A percentile compares a stretch with the other conserved stretches of the same genome.
phyloP scores from a whole-genome alignment of 2,329 filamentous ascomycete species.

The Colletotrichum lindemuthianum region DNA sequence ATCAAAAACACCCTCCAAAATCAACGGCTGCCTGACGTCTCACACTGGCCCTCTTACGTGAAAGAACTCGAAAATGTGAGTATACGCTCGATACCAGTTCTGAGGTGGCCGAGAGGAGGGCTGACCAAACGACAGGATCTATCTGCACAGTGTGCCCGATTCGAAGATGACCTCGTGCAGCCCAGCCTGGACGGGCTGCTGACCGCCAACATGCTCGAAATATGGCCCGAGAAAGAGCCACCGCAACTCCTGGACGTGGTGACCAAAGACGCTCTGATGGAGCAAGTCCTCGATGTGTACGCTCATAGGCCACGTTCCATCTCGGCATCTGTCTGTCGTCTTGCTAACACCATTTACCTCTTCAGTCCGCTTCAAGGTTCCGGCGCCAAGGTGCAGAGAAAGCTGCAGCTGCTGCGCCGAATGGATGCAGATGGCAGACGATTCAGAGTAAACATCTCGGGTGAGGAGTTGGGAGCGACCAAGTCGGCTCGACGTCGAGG shows the following conservation, averaged over 20 bases:
- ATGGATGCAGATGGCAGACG: slow-evolving; percentile 40
- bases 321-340: too few relatives aligned
- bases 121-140: slow-evolving; percentile 39
- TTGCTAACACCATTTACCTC: not conserved
- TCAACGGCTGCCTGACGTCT: slow-evolving; percentile 34
- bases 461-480: slow-evolving; percentile 24
- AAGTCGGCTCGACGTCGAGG: slow-evolving; percentile 31
- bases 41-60: slow-evolving; percentile 49
- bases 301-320: not conserved
- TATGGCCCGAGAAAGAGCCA: slow-evolving; percentile 45
- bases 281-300: slow-evolving; percentile 41
- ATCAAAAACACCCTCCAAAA: slow-evolving; percentile 35
- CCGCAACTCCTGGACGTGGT: slow-evolving; percentile 44
- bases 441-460: slow-evolving; percentile 40
- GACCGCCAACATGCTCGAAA: slow-evolving; percentile 40
- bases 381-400: slow-evolving; percentile 28
- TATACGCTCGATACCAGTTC: too few relatives aligned
- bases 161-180: slow-evolving; percentile 41
- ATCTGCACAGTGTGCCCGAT: slow-evolving; percentile 41
- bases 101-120: too few relatives aligned
- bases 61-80: slow-evolving; percentile 46
- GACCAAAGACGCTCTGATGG: slow-evolving; percentile 46
- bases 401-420: slow-evolving; percentile 38
- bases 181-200: slow-evolving; percentile 35
- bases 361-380: slow-evolving; percentile 27